Conservation (phyloP, 2,329 filamentous ascomycete genomes). For the Fusarium illudens region DNA sequence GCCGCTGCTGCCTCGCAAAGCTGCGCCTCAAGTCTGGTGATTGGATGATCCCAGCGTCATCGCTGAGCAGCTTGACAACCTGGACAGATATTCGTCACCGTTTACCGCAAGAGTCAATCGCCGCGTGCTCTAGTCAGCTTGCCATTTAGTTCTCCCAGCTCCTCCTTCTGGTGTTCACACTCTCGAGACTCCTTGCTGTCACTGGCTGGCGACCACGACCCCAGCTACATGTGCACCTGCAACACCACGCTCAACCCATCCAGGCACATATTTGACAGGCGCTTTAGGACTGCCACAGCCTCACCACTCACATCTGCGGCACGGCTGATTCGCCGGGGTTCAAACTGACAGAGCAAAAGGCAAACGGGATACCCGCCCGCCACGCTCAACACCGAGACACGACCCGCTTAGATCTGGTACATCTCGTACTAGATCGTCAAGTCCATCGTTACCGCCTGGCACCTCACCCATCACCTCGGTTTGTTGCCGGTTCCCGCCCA, state of each 20-base stretch:
- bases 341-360: slow-evolving; percentile 4
- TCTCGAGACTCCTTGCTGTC: slow-evolving; percentile 11
- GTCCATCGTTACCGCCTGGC: slow-evolving; percentile 24
- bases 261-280: slow-evolving; percentile 33
- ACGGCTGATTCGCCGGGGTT: background rate
- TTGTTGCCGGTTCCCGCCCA: slow-evolving; percentile 33
- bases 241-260: slow-evolving; percentile 29
- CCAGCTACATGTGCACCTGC: slow-evolving; percentile 26
- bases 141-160: slow-evolving; percentile 11
- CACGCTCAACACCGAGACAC: slow-evolving; percentile 11
- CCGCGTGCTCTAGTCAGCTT: background rate
- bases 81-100: background rate
- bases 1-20: slow-evolving; percentile 3
- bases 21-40: background rate
- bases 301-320: slow-evolving; percentile 2
- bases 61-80: background rate
- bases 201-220: slow-evolving; percentile 25
- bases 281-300: slow-evolving; percentile 19
- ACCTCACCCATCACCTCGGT: slow-evolving; percentile 18
- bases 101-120: background rate
- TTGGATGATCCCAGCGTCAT: background rate
- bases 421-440: slow-evolving; percentile 30
- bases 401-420: slow-evolving; percentile 26
- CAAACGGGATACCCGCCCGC: slow-evolving; percentile 11
- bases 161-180: slow-evolving; percentile 8